Conservation (phyloP, 78 protist species). For the Polysphondylium violaceum region DNA sequence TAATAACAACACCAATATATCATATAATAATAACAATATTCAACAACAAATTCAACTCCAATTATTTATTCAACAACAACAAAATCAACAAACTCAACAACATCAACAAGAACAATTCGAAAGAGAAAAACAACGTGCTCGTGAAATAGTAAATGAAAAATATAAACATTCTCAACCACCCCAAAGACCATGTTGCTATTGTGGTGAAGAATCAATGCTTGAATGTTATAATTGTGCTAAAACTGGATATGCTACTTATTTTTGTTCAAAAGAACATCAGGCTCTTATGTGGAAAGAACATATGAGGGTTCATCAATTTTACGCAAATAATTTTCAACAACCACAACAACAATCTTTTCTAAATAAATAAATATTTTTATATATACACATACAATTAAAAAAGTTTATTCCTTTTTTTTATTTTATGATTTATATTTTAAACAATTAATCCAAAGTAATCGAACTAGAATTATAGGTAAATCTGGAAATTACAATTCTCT, state of each 20-base stretch:
- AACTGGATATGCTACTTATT: constrained; percentile 63
- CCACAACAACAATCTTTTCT: too few species aligned
- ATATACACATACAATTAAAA: too few species aligned
- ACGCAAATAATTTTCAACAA: neutral
- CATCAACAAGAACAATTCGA: constrained; percentile 49
- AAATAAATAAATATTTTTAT: too few species aligned
- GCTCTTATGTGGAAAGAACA: constrained; percentile 80
- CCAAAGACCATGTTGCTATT: constrained; percentile 75
- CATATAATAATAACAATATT: neutral
- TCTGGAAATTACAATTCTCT: too few species aligned
- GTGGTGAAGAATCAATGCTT: constrained; percentile 77
- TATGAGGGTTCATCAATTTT: constrained; percentile 42
- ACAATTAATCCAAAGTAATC: too few species aligned
- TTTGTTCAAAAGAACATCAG: constrained; percentile 80
- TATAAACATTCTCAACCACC: constrained; percentile 59
- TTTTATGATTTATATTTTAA: too few species aligned
- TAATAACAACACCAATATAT: neutral
- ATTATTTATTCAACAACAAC: constrained; percentile 18
- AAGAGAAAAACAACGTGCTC: constrained; percentile 51
- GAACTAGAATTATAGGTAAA: too few species aligned
- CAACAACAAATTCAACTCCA: neutral
- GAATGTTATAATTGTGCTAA: constrained; percentile 77
- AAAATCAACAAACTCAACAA: constrained; percentile 25
- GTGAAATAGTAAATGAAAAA: constrained; percentile 43
- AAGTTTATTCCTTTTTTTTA: too few species aligned